Percentiles rank a stretch among this genome's conserved stretches.
These are phyloP conservation scores for Rhododendron simsii DNA, from an alignment of 148 eudicot genomes.

Conservation along the genomic window DNA sequence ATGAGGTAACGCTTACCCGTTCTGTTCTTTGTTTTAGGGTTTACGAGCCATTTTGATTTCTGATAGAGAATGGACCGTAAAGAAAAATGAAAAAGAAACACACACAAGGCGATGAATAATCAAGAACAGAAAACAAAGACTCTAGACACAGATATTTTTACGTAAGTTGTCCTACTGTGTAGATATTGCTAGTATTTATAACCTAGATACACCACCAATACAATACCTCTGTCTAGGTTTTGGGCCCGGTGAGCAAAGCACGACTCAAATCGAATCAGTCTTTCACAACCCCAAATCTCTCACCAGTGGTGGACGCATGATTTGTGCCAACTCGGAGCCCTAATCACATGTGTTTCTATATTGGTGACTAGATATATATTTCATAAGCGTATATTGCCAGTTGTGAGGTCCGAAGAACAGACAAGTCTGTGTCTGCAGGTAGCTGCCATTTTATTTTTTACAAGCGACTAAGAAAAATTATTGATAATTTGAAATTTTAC, in stretches of 20 bases:
- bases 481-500: neutral
- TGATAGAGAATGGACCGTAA: neutral
- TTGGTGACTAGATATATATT: neutral
- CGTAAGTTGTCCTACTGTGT: neutral
- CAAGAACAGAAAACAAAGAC: neutral
- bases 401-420: neutral
- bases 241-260: neutral
- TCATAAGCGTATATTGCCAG: too few relatives aligned
- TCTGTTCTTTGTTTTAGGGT: neutral
- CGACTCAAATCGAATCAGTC: neutral
- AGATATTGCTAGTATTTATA: neutral
- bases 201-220: too few relatives aligned
- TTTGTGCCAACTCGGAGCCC: neutral
- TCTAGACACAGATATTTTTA: neutral
- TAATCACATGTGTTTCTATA: neutral
- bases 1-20: constrained; percentile 25
- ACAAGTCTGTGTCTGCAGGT: neutral
- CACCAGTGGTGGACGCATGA: neutral
- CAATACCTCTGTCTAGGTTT: neutral
- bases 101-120: neutral
- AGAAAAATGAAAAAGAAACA: too few relatives aligned
- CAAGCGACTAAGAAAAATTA: neutral
- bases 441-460: neutral
- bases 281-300: neutral
- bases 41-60: neutral